Evolutionary conservation across 192 early-diverging fungal genomes (phyloP), one percentile per base, ranked within the genome.

Genomic region (Backusella liffmaniae): DNA sequence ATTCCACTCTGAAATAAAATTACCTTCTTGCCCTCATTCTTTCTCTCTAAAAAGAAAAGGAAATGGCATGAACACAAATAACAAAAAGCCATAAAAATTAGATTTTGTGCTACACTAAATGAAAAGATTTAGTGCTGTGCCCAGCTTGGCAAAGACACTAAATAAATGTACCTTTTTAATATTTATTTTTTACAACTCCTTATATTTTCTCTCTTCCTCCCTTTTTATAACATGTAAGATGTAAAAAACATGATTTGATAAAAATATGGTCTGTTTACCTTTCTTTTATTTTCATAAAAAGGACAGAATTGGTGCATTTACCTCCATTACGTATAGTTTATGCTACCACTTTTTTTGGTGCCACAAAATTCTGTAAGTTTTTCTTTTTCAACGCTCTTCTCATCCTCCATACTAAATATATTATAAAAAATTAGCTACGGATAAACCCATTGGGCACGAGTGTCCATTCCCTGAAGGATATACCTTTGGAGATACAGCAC

Each of bases 391-490:
- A 39, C 9, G 9, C 10, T 39, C 2, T 32, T 32, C 32, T 3
- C 9, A 10, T 8, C 9, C 1, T 10, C 10, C 37, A 39, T 39
- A 39, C 10, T 39, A 39, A 39, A 39, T 39, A 2, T 10, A 10
- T 39, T 39, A 3, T 32, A 41, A 41, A 41, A 44, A 44, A 21
- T 7, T 69, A 76, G 75, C 37, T 0, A 70, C 69, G 3, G 75
- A 76, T 41, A 29, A 59, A 29, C 10, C 15, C 3, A 70, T 76
- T 39, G 75, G 44, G 18, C 13, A 69, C n/a, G 67, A 36, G 0
- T 76, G 75, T 12, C 32, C 41, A 23, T 29, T 76, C 0, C 75
- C 75, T 56, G 75, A 76, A 44, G 75, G 67, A 37, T 68, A 68
- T 13, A 41, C 16, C 0, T 62, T 70, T 35, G 23, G 32, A 21